phyloP scores from a whole-genome alignment of 352 stramenopile genomes.

The Globisporangium abappressorium region DNA sequence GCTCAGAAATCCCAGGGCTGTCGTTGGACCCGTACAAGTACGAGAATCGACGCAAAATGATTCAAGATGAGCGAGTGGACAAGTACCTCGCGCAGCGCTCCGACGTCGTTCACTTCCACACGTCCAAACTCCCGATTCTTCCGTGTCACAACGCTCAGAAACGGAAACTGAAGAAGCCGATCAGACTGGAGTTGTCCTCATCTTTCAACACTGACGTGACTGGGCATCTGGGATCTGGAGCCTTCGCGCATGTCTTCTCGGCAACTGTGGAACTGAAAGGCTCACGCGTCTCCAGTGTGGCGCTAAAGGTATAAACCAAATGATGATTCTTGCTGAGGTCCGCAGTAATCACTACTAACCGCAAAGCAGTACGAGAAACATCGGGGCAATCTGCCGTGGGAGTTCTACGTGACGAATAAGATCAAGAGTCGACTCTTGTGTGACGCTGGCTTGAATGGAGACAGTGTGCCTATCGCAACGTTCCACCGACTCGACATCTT shows the following conservation, averaged over 20 bases:
- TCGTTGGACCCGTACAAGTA: conserved; percentile 55
- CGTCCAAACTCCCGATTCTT: conserved; percentile 42
- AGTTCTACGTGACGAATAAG: conserved; percentile 71
- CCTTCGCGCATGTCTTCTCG: conserved; percentile 76
- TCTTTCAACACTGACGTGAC: conserved; percentile 39
- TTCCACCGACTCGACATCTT: conserved; percentile 64
- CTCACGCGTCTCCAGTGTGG: conserved; percentile 30
- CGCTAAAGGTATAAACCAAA: conserved; percentile 52
- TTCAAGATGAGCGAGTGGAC: conserved; percentile 38
- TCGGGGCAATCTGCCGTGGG: conserved; percentile 70
- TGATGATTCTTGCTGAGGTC: not conserved
- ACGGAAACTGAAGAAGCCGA: conserved; percentile 56
- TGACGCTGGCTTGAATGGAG: conserved; percentile 20
- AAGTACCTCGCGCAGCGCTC: conserved; percentile 40
- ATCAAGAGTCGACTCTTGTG: conserved; percentile 34
- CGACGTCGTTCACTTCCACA: conserved; percentile 52
- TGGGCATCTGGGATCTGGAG: conserved; percentile 64
- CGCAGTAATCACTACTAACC: not conserved
- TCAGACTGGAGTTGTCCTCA: conserved; percentile 32
- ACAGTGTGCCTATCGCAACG: conserved; percentile 33
- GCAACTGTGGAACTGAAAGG: conserved; percentile 31
- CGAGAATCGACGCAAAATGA: conserved; percentile 44
- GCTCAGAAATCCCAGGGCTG: not conserved
- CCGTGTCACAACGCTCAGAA: conserved; percentile 41
- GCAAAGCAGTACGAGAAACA: conserved; percentile 63